Percentiles rank a stretch among this genome's conserved stretches.
Conservation (phyloP, 2,329 filamentous ascomycete species). For the Talaromyces marneffei region DNA sequence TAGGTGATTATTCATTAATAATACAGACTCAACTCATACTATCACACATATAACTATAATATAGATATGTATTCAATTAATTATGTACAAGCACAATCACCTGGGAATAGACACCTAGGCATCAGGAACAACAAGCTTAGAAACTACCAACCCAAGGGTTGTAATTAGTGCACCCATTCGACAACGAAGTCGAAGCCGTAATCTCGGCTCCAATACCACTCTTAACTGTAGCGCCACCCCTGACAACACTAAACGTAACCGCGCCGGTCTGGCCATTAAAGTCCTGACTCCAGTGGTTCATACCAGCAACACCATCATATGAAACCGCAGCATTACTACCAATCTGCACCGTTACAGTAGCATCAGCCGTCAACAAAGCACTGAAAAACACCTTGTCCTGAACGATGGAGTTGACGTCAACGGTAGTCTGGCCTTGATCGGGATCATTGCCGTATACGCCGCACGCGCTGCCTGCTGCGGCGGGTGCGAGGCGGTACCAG, state of each 20-base stretch:
- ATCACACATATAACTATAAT: not conserved
- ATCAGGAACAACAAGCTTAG: not conserved
- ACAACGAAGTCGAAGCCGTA: constrained; percentile 16
- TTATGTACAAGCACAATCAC: constrained; percentile 1
- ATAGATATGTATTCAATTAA: not conserved
- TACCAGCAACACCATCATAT: constrained; percentile 19
- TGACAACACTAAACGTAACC: constrained; percentile 25
- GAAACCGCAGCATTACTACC: constrained; percentile 21
- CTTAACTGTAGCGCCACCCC: constrained; percentile 21
- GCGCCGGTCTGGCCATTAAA: constrained; percentile 27
- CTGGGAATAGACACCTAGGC: no score
- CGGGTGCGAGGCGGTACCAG: constrained; percentile 32
- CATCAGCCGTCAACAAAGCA: constrained; percentile 23
- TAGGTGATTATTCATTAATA: no score
- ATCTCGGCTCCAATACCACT: constrained; percentile 26
- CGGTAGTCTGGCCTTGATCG: constrained; percentile 21
- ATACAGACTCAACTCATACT: not conserved
- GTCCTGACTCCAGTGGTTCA: constrained; percentile 31
- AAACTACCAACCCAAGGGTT: constrained; percentile 13
- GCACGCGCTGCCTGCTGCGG: constrained; percentile 21
- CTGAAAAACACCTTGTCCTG: constrained; percentile 31
- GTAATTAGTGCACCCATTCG: constrained; percentile 14
- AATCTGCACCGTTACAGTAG: constrained; percentile 27
- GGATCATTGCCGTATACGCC: constrained; percentile 33
- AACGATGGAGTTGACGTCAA: constrained; percentile 23